Evolutionary conservation across 2,329 filamentous ascomycete species (phyloP), one percentile per base, ranked within the genome.

Genomic region (Fonsecaea pugnacius): DNA sequence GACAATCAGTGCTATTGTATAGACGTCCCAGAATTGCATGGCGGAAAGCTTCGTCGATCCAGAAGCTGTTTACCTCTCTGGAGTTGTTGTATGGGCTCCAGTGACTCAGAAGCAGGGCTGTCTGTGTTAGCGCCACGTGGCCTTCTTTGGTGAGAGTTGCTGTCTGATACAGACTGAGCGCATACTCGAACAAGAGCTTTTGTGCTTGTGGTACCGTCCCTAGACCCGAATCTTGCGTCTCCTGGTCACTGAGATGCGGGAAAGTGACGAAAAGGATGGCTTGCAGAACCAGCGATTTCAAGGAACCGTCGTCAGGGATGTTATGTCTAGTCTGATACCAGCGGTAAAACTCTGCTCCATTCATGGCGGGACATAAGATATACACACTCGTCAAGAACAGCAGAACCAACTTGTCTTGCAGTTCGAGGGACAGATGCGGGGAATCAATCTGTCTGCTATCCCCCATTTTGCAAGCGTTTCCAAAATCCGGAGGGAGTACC

Each of bases 21-120:
- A 57, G 33, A 1, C 35, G 18, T 40, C 54, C 54, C 3, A 40
- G 18, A 2, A 40, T 24, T 24, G 54, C 54, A 32, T 57, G 33
- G 2, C 38, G 54, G 35, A 40, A 40, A 4, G 54, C 54, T 32
- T 57, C 54, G 18, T 57, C 35, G n/a, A 32, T n/a, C 54, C 54
- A 57, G 54, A 57, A 57, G 54, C 35, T 57, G 33, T 57, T 57
- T 2, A 57, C 54, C 12, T 57, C 54, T 12, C 33, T 40, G 1
- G 54, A 40, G 9, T 30, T 40, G 33, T 57, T 32, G 35, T 57
- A 57, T 35, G 54, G 54, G 14, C 54, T 57, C 54, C 54, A 57
- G 35, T 40, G 35, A 35, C 35, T 57, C 33, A 57, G 12, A 16
- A 57, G 54, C 14, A 57, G 18, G 18, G 54, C 54, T 9, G 54